Evolutionary conservation across 2,329 filamentous ascomycete genomes (phyloP), one percentile per base, ranked within the genome.

Genomic region (Arthroderma uncinatum): DNA sequence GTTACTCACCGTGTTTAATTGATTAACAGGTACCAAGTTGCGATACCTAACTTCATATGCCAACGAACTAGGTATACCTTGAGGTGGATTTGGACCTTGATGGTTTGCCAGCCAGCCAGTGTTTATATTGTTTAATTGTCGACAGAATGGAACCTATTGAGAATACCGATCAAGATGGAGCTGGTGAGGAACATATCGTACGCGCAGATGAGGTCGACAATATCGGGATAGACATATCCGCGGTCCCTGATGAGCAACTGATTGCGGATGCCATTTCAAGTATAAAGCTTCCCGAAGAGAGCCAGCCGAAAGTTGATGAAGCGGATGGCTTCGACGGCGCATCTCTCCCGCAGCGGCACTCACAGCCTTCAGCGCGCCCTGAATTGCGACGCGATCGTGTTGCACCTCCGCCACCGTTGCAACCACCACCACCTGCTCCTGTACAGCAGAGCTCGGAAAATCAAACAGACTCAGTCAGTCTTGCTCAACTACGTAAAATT

Each of bases 401-500:
- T 47, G 70, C 69, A 47, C 71, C 71, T 23, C 75, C 75, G n/a
- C 63, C 67, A 25, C 66, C 67, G 21, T 62, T 68, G n/a, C 66
- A 67, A 48, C 73, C 74, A 56, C 74, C 76, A 25, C 74, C 75
- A 23, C 74, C 75, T 28, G 73, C 75, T 33, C 76, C 75, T 12
- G 65, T 70, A 40, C 63, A 63, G 56, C 70, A 72, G 52, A 64
- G 65, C 58, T 57, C 62, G 39, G 68, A 71, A 5, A 57, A 59
- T 52, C 62, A 81, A 67, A 69, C 76, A 23, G 86, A 91, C 72
- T 91, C 87, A 14, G 77, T 92, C 28, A 91, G 86, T 34, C 75
- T 92, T 44, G 79, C 83, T 60, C 87, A 92, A 71, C 76, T 92
- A 53, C 81, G 82, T 62, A 82, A 82, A 62, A 80, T 91, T 56